A percentile compares a stretch with the other conserved stretches of the same genome.
Evolutionary conservation across 2,329 filamentous ascomycete species (phyloP).

Genomic region (Pseudogymnoascus sp.): DNA sequence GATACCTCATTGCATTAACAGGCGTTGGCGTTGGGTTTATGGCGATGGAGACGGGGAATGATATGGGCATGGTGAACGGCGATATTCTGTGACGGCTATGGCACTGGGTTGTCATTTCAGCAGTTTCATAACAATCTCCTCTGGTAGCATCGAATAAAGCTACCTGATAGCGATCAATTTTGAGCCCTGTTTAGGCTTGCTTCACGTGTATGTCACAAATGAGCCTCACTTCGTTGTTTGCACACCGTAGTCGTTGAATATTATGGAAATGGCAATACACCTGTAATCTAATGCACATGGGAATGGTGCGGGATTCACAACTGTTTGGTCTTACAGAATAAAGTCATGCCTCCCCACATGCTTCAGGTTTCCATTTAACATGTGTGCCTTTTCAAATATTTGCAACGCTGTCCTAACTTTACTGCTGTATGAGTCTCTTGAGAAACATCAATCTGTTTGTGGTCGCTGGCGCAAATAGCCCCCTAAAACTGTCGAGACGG

Average conservation of each 20-base stretch:
- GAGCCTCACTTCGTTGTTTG: too few species aligned
- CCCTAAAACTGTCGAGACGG: not conserved
- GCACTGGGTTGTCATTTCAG: constrained; percentile 1
- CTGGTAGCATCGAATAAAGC: not conserved
- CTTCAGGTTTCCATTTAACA: not conserved
- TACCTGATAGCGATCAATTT: not conserved
- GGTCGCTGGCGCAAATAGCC: not conserved
- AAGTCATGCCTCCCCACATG: not conserved
- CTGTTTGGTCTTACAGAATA: not conserved
- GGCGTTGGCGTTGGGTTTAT: constrained; percentile 11
- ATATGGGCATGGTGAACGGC: not conserved
- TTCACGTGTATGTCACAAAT: not conserved
- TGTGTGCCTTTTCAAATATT: not conserved
- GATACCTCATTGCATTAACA: not conserved
- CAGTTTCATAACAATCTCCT: constrained; percentile 1
- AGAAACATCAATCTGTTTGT: not conserved
- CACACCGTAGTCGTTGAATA: not conserved
- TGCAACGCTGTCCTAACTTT: not conserved
- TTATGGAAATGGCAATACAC: not conserved
- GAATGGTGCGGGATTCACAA: not conserved
- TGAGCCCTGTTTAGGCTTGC: not conserved
- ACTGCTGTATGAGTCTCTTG: not conserved
- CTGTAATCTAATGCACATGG: not conserved
- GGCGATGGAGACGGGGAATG: not conserved
- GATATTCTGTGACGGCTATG: not conserved